Evolutionary conservation across 2,329 filamentous ascomycete genomes (phyloP).

Genomic region (Pseudopithomyces maydicus): DNA sequence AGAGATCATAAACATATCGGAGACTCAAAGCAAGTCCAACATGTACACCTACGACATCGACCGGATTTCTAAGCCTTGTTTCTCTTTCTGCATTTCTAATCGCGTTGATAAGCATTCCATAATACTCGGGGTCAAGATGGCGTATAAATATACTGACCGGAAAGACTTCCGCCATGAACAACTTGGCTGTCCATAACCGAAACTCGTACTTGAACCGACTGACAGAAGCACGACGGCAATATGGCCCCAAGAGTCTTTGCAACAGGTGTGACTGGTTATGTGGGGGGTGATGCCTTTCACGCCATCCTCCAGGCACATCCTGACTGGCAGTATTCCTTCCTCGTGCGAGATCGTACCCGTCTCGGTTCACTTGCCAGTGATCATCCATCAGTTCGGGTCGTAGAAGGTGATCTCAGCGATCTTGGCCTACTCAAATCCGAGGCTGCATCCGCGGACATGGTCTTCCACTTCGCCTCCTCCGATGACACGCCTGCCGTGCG

Average conservation of each 20-base stretch:
- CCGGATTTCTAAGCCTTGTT: no score
- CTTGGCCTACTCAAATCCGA: not conserved
- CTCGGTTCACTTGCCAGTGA: not conserved
- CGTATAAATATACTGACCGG: no score
- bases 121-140: no score
- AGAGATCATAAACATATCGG: no score
- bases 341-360: not conserved
- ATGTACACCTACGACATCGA: no score
- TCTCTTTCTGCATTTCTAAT: no score
- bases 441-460: not conserved
- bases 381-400: slow-evolving; percentile 1
- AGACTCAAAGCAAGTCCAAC: no score
- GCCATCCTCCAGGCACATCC: slow-evolving; percentile 1
- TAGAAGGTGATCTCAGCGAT: not conserved
- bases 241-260: slow-evolving; percentile 5
- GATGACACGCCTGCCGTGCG: slow-evolving; percentile 1
- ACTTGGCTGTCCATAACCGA: no score
- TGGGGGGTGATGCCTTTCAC: slow-evolving; percentile 6
- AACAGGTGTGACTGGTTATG: slow-evolving; percentile 5
- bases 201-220: not conserved
- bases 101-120: no score
- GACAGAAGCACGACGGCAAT: not conserved
- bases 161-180: not conserved
- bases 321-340: slow-evolving; percentile 5
- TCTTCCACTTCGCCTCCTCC: slow-evolving; percentile 3